A percentile compares a stretch with the other conserved stretches of the same genome.
Conservation (phyloP, 2,329 filamentous ascomycete genomes). For the Reticulascus tulasneorum region DNA sequence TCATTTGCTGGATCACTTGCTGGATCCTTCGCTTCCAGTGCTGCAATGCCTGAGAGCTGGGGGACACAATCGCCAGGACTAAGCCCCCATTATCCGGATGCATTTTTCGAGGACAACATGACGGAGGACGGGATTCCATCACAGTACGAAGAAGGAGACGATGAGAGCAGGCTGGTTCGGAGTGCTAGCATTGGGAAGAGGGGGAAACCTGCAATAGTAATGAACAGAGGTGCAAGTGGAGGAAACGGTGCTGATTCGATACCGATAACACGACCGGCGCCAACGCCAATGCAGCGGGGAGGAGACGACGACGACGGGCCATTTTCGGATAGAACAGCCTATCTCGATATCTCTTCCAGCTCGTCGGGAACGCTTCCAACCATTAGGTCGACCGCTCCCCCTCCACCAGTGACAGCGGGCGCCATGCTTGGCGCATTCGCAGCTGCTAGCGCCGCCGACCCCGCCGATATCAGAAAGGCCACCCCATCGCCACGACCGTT, state of each 20-base stretch:
- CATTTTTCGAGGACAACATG: conserved; percentile 46
- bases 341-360: conserved; percentile 41
- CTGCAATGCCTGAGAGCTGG: conserved; percentile 68
- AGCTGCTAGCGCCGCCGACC: conserved; percentile 42
- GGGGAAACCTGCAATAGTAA: conserved; percentile 54
- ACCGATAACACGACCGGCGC: conserved; percentile 26
- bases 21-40: conserved; percentile 72
- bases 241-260: conserved; percentile 2
- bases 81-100: conserved; percentile 44
- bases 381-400: conserved; percentile 16
- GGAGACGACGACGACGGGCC: conserved; percentile 21
- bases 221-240: conserved; percentile 25
- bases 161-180: conserved; percentile 55
- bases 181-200: conserved; percentile 60
- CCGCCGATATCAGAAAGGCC: conserved; percentile 24
- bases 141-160: conserved; percentile 41
- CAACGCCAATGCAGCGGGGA: conserved; percentile 34
- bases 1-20: too few species aligned
- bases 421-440: conserved; percentile 48
- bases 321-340: conserved; percentile 41
- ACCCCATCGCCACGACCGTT: conserved; percentile 28
- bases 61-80: conserved; percentile 43
- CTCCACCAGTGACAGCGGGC: conserved; percentile 33
- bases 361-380: conserved; percentile 40
- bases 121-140: conserved; percentile 39